These are phyloP conservation scores for Arxiozyma telluris DNA, from an alignment of 1,139 yeast species.

Conservation along the genomic window DNA sequence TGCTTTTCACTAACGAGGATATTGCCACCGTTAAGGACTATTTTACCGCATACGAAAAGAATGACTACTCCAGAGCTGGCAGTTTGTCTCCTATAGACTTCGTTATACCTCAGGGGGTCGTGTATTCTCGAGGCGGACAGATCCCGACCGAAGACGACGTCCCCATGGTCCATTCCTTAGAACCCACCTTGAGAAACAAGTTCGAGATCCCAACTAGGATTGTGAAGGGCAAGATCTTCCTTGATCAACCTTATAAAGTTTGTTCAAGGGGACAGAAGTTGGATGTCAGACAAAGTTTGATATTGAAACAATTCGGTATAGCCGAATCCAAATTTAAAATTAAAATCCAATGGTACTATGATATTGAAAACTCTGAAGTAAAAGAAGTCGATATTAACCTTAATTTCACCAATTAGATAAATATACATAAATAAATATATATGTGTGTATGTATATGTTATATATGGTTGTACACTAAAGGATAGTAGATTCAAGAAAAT, in stretches of 20 bases:
- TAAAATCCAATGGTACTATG: conserved; percentile 65
- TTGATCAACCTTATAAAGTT: conserved; percentile 69
- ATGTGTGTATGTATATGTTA: background rate
- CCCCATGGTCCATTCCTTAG: conserved; percentile 93
- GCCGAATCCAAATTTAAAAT: conserved; percentile 90
- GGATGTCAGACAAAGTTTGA: conserved; percentile 85
- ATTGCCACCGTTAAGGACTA: conserved; percentile 79
- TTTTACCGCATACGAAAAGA: conserved; percentile 65
- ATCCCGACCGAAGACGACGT: conserved; percentile 84
- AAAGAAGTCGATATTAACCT: conserved; percentile 23
- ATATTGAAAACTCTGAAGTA: conserved; percentile 39
- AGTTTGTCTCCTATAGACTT: conserved; percentile 74
- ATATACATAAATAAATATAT: background rate
- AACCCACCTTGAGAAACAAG: conserved; percentile 80
- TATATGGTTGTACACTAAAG: background rate
- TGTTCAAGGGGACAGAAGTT: conserved; percentile 72
- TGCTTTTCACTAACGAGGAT: conserved; percentile 78
- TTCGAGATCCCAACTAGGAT: conserved; percentile 87
- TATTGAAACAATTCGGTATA: conserved; percentile 89
- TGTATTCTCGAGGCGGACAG: conserved; percentile 94
- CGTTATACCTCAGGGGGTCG: conserved; percentile 78
- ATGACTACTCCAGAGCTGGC: conserved; percentile 87
- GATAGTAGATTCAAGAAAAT: too few relatives aligned
- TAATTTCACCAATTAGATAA: background rate
- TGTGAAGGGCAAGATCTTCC: conserved; percentile 75